Base-by-base conservation (phyloP, 1,139 yeast genomes). In the Geotrichum klebahnii region DNA sequence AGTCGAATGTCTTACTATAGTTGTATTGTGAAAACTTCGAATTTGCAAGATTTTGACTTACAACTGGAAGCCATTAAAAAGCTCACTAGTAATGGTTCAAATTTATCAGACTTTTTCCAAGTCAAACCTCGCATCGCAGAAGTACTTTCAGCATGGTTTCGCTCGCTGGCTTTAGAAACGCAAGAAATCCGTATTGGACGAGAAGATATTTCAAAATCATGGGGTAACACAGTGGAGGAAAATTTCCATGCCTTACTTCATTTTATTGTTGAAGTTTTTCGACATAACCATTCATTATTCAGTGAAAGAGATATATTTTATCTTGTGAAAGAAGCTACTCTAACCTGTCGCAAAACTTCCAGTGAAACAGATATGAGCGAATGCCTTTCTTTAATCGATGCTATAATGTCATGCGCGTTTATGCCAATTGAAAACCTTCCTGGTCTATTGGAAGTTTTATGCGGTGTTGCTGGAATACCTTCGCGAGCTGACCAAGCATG, bases 81-180 rank as follows among this genome's bases (percentile, higher is more conserved):
- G 0, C 70, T 87, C 42, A 81, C 95, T 0, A 73, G 75, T 36
- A 72, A 78, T 54, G 95, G 94, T 0, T 70, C 76, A 42, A 81
- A 81, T 50, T 68, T 83, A 41, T 76, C 76, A 50, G 86, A 80
- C 44, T 72, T 81, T 48, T 74, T 79, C 48, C 72, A 80, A 16
- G 75, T 76, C 36, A 62, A 65, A 2, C 60, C 60, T 38, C 78
- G 81, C 29, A 64, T 83, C 46, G 67, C 75, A 4, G 61, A 63
- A 5, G 76, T 77, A 36, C 53, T 74, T 1, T 46, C 63, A 8
- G 61, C 64, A 3, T 63, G 76, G 67, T 58, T 72, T 14, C 60
- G 64, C 33, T 57, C 65, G 19, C 56, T 71, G 28, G 68, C 65
- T n/a, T 62, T 53, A 32, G 66, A 63, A 51, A 53, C 63, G 6